Percentiles rank a stretch among this genome's conserved stretches.
Conservation (phyloP, 1,284 basidiomycete genomes). For the Sporisorium exsertum region DNA sequence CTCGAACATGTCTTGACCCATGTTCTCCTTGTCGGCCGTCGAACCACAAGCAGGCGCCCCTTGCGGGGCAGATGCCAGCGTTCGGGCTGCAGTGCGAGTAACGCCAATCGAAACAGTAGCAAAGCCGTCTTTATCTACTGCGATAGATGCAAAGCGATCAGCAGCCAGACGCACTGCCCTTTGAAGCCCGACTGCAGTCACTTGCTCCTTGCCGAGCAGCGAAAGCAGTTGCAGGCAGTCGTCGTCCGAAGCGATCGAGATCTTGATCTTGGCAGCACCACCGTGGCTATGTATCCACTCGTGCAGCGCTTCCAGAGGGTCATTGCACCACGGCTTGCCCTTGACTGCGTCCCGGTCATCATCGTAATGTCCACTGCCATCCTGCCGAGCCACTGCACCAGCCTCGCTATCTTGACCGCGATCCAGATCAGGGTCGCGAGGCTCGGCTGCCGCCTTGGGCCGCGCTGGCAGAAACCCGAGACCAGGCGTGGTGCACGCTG, state of each 20-base stretch:
- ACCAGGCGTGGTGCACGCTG: constrained; percentile 32
- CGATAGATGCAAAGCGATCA: constrained; percentile 25
- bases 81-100: background rate
- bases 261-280: constrained; percentile 15
- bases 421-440: constrained; percentile 39
- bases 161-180: constrained; percentile 27
- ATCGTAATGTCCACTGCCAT: background rate
- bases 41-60: background rate
- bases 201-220: constrained; percentile 11
- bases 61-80: background rate
- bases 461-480: constrained; percentile 39
- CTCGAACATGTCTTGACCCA: constrained; percentile 1
- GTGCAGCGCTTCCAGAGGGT: constrained; percentile 44
- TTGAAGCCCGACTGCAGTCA: constrained; percentile 9
- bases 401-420: constrained; percentile 6
- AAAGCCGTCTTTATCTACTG: constrained; percentile 23
- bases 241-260: constrained; percentile 50
- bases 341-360: background rate
- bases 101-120: constrained; percentile 18
- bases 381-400: constrained; percentile 11
- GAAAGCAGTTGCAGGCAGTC: constrained; percentile 41
- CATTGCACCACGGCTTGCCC: constrained; percentile 27
- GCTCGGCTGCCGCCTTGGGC: constrained; percentile 43
- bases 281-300: constrained; percentile 36
- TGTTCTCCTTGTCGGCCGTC: constrained; percentile 19